Evolutionary conservation across 2,329 filamentous ascomycete species (phyloP).

Genomic region (Ophiocordyceps sinensis): DNA sequence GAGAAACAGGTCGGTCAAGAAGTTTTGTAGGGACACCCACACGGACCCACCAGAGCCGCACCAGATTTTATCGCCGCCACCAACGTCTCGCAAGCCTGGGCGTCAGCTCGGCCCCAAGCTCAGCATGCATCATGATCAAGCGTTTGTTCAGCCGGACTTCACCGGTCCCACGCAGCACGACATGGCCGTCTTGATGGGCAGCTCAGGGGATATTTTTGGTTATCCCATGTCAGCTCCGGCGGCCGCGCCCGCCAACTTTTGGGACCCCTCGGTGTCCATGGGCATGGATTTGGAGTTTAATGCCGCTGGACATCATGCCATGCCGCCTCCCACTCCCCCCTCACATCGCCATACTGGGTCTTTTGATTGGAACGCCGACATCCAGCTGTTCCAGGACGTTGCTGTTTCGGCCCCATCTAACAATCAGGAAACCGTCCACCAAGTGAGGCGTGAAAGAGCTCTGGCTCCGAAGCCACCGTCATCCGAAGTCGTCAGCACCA

Average conservation of each 20-base stretch:
- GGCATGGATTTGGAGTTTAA: slow-evolving; percentile 47
- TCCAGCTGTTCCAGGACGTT: slow-evolving; percentile 39
- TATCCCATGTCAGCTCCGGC: slow-evolving; percentile 46
- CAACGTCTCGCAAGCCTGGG: slow-evolving; percentile 38
- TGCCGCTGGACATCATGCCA: slow-evolving; percentile 26
- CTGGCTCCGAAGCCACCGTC: slow-evolving; percentile 36
- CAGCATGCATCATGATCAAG: slow-evolving; percentile 45
- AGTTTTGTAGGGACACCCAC: slow-evolving; percentile 26
- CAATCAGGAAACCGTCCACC: slow-evolving; percentile 21
- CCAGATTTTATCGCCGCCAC: slow-evolving; percentile 46
- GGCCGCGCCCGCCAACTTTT: slow-evolving; percentile 36
- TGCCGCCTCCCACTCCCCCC: slow-evolving; percentile 17
- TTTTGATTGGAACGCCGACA: slow-evolving; percentile 41
- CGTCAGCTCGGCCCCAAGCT: slow-evolving; percentile 39
- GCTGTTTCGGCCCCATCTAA: slow-evolving; percentile 16
- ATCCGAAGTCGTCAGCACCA: slow-evolving; percentile 10
- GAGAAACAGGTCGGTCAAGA: slow-evolving; percentile 24
- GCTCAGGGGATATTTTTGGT: slow-evolving; percentile 40
- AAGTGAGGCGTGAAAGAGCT: slow-evolving; percentile 26
- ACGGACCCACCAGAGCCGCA: slow-evolving; percentile 19
- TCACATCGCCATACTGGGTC: slow-evolving; percentile 33
- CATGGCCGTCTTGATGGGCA: slow-evolving; percentile 30
- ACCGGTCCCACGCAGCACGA: slow-evolving; percentile 32
- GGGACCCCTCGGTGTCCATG: slow-evolving; percentile 39
- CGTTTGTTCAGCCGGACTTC: slow-evolving; percentile 37